Evolutionary conservation across 805 yeast species (phyloP), one percentile per base, ranked within the genome.

Genomic region (Candida hispaniensis): DNA sequence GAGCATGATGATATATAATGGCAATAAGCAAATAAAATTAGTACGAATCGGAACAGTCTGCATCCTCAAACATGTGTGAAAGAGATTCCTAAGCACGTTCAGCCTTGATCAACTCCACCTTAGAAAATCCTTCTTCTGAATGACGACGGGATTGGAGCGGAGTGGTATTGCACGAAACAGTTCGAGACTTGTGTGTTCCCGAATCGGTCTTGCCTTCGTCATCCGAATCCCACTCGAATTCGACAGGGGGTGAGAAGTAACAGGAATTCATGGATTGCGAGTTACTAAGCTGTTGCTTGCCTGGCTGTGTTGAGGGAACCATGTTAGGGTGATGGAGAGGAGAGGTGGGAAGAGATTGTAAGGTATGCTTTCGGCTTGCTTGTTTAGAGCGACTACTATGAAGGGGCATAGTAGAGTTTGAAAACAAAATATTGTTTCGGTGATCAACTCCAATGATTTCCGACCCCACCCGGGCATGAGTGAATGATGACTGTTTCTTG

Each of bases 181-280:
- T 13, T 12, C 28, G 24, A 8, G 36, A 32, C 17, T 13, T 13
- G 36, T 32, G 23, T 21, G 17, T 24, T 21, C 23, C 28, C 4
- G 24, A 32, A 22, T 32, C 36, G 8, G 36, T 32, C 17, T 32
- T 28, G 6, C 28, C 36, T 13, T 32, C 36, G n/a, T 32, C 36
- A n/a, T 32, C 36, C 10, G 28, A 23, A 7, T 32, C 36, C 36
- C 36, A 32, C 18, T 32, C 21, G 36, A 32, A 32, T 5, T 23
- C 12, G 18, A 32, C 36, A 10, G 16, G 36, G 28, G 18, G 17
- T 11, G 10, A 27, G 28, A 5, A 23, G 5, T 3, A 23, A 12
- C 10, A 23, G 23, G 17, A 14, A n/a, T 1, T 28, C 36, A 4
- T 27, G 36, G 9, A 28, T 23, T 1, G 28, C 23, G 35, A 16